A percentile compares a stretch with the other conserved stretches of the same genome.
These are phyloP conservation scores for Aspergillus hancockii DNA, from an alignment of 495 filamentous ascomycete genomes.

Conservation along the genomic window DNA sequence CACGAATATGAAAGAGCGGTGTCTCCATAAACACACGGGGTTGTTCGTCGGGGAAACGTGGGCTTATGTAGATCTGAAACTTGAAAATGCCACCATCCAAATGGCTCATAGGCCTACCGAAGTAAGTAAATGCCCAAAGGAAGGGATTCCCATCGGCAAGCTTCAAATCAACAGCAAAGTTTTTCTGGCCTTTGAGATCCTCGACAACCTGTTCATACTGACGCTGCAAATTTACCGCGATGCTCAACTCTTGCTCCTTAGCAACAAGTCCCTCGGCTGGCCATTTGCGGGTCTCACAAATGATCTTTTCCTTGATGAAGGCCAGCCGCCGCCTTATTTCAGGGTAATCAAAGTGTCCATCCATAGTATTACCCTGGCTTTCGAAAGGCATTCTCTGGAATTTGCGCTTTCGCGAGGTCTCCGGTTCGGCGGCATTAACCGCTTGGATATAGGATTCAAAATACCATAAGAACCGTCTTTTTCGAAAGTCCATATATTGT, in stretches of 20 bases:
- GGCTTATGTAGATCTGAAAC: slow-evolving; percentile 78
- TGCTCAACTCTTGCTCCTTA: slow-evolving; percentile 65
- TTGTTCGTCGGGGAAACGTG: slow-evolving; percentile 89
- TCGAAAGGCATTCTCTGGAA: slow-evolving; percentile 90
- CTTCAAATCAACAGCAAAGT: slow-evolving; percentile 69
- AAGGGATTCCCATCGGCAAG: slow-evolving; percentile 63
- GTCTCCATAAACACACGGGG: slow-evolving; percentile 82
- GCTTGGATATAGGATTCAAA: slow-evolving; percentile 78
- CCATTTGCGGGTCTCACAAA: slow-evolving; percentile 74
- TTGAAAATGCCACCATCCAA: slow-evolving; percentile 89
- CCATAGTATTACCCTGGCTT: slow-evolving; percentile 74
- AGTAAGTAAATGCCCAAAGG: slow-evolving; percentile 69
- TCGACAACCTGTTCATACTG: slow-evolving; percentile 84
- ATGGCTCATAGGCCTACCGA: slow-evolving; percentile 90
- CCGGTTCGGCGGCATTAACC: slow-evolving; percentile 54
- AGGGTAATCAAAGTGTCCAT: slow-evolving; percentile 81
- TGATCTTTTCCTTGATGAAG: slow-evolving; percentile 64
- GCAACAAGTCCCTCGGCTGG: slow-evolving; percentile 62
- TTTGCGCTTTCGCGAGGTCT: slow-evolving; percentile 53
- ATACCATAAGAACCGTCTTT: slow-evolving; percentile 94
- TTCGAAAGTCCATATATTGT: slow-evolving; percentile 87
- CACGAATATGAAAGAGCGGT: slow-evolving; percentile 83
- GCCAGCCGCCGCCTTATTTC: slow-evolving; percentile 69
- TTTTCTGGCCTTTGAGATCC: slow-evolving; percentile 65
- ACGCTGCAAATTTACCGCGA: slow-evolving; percentile 77